Evolutionary conservation across 1,284 basidiomycete species (phyloP).

Genomic region (Spongiforma sp.): DNA sequence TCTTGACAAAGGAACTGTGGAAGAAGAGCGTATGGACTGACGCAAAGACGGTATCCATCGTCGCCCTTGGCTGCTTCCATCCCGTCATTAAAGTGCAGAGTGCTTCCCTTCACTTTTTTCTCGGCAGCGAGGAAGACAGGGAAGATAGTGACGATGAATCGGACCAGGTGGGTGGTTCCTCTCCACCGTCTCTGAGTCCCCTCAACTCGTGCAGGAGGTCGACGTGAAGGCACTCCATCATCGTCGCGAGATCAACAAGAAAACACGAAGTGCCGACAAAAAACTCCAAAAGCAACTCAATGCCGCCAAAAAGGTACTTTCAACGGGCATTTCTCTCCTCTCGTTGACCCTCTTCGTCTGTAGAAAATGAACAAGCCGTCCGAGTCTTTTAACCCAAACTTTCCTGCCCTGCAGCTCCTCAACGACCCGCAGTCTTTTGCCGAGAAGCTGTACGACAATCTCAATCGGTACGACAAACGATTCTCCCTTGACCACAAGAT

Average conservation of each 20-base stretch:
- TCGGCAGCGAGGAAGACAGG: slow-evolving; percentile 81
- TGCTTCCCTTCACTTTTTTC: slow-evolving; percentile 97
- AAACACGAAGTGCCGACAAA: slow-evolving; percentile 79
- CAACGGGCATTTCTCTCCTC: neutral
- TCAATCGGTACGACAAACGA: slow-evolving; percentile 90
- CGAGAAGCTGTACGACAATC: slow-evolving; percentile 91
- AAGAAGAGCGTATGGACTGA: slow-evolving; percentile 94
- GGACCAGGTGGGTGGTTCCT: slow-evolving; percentile 55
- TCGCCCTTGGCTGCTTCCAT: slow-evolving; percentile 93
- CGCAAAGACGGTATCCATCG: slow-evolving; percentile 92
- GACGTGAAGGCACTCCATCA: slow-evolving; percentile 82
- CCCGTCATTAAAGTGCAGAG: slow-evolving; percentile 95
- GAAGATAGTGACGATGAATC: slow-evolving; percentile 76
- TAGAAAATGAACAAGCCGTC: slow-evolving; percentile 68
- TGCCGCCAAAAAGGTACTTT: slow-evolving; percentile 65
- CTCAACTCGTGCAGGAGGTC: slow-evolving; percentile 49
- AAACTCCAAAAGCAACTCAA: slow-evolving; percentile 79
- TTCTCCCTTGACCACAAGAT: slow-evolving; percentile 98
- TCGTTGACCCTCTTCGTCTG: neutral
- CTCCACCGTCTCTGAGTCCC: neutral
- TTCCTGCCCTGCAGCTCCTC: slow-evolving; percentile 92
- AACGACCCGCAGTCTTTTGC: slow-evolving; percentile 97
- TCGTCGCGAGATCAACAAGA: slow-evolving; percentile 88
- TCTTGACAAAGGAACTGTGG: slow-evolving; percentile 95
- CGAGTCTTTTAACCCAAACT: slow-evolving; percentile 66